Conservation (phyloP, 768 basidiomycete genomes). For the Lyophyllum decastes region DNA sequence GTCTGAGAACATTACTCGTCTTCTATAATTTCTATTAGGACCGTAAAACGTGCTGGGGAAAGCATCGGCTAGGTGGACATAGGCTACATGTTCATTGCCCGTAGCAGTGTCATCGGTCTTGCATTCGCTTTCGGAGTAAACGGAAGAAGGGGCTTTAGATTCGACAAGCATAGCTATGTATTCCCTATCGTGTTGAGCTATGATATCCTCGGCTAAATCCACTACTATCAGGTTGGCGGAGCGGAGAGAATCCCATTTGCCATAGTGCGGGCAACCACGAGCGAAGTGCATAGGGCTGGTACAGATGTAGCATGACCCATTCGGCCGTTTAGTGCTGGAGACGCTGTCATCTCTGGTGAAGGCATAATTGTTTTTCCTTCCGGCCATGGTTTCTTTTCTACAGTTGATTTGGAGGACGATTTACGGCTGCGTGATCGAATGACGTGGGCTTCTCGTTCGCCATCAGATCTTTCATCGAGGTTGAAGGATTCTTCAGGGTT, state of each 20-base stretch:
- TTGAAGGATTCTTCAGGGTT: background rate
- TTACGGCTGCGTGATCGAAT: background rate
- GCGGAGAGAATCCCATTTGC: slow-evolving; percentile 9
- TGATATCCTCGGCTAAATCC: background rate
- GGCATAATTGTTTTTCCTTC: background rate
- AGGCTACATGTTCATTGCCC: too few species aligned
- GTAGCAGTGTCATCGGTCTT: background rate
- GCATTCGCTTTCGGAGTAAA: background rate
- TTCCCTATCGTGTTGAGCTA: background rate
- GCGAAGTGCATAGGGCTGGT: slow-evolving; percentile 21
- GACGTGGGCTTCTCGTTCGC: background rate
- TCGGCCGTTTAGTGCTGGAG: background rate
- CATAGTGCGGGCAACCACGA: slow-evolving; percentile 22
- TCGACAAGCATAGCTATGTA: slow-evolving; percentile 19
- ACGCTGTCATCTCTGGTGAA: background rate
- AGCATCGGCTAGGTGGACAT: background rate
- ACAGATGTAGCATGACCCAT: slow-evolving; percentile 20
- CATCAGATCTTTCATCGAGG: background rate
- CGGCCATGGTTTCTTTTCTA: background rate
- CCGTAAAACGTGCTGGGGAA: background rate
- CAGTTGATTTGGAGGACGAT: slow-evolving; percentile 2
- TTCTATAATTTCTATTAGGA: background rate
- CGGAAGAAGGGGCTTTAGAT: slow-evolving; percentile 7
- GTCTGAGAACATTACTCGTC: background rate
- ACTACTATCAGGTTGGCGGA: background rate